A percentile compares a stretch with the other conserved stretches of the same genome.
Evolutionary conservation across 192 early-diverging fungal genomes (phyloP).

Genomic region (Hyaloraphidium curvatum): DNA sequence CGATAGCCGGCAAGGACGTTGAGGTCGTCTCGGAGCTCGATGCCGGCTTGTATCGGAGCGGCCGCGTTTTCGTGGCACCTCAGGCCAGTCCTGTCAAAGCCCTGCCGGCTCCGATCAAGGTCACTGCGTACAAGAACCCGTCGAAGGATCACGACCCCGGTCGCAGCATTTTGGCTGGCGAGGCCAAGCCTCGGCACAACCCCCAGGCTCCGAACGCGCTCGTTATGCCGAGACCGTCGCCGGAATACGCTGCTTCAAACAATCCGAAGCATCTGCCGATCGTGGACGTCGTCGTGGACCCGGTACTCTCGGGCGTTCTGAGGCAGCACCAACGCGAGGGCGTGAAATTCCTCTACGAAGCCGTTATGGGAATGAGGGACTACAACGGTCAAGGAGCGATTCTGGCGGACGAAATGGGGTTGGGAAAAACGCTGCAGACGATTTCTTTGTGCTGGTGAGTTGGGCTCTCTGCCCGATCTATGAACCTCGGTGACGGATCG

Average conservation of each 20-base stretch:
- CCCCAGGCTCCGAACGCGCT: slow-evolving; percentile 13
- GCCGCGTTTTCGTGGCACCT: no score
- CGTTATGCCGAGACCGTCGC: slow-evolving; percentile 16
- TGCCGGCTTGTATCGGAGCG: no score
- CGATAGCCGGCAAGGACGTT: background rate
- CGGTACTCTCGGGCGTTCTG: slow-evolving; percentile 19
- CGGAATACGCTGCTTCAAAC: slow-evolving; percentile 6
- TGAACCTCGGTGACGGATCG: background rate
- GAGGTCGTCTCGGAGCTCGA: background rate
- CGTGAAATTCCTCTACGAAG: slow-evolving; percentile 25
- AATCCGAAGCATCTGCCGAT: slow-evolving; percentile 10
- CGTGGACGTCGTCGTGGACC: slow-evolving; percentile 29
- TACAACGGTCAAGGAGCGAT: slow-evolving; percentile 26
- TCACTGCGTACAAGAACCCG: no score
- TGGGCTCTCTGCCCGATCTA: background rate
- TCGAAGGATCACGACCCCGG: no score
- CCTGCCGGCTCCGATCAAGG: no score
- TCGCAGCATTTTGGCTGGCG: no score
- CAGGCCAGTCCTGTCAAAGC: no score
- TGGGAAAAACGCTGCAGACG: slow-evolving; percentile 29
- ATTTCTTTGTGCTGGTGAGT: slow-evolving; percentile 26
- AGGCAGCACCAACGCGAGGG: slow-evolving; percentile 26
- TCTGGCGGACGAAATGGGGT: slow-evolving; percentile 24
- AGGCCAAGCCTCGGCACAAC: slow-evolving; percentile 18
- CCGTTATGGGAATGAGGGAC: slow-evolving; percentile 26